Conservation (phyloP, 225 moss, liverwort and hornwort genomes). For the Marchantia paleacea region DNA sequence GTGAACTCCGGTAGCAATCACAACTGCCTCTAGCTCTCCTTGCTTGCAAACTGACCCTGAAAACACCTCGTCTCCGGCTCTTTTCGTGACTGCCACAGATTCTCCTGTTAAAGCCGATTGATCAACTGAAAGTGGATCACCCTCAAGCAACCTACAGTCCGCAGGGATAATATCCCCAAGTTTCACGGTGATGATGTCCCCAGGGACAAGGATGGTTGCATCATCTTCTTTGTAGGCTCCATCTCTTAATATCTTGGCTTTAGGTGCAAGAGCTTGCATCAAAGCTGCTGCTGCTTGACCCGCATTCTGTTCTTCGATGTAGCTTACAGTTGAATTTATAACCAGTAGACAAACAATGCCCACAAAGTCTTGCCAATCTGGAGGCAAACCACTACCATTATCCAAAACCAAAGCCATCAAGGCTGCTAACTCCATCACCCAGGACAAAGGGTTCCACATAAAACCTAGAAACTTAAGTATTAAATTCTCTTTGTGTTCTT, state of each 20-base stretch:
- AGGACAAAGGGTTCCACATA: conserved; percentile 41
- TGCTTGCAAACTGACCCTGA: conserved; percentile 81
- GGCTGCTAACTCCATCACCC: conserved; percentile 44
- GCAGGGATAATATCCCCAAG: conserved; percentile 63
- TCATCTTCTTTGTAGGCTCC: conserved; percentile 44
- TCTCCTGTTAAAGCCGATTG: conserved; percentile 60
- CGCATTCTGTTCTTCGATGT: conserved; percentile 61
- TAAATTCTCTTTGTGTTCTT: conserved; percentile 30
- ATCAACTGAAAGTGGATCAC: conserved; percentile 56
- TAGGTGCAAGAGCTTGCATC: conserved; percentile 55
- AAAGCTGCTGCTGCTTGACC: conserved; percentile 55
- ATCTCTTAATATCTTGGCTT: conserved; percentile 54
- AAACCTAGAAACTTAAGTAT: conserved; percentile 29
- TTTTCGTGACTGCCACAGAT: conserved; percentile 56
- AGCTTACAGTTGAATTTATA: conserved; percentile 57
- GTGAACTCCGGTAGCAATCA: conserved; percentile 67
- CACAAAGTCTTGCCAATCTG: conserved; percentile 65
- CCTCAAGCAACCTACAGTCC: conserved; percentile 55
- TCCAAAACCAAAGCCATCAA: conserved; percentile 47
- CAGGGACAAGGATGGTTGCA: conserved; percentile 53
- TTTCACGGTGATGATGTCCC: conserved; percentile 57
- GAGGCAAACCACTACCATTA: conserved; percentile 40
- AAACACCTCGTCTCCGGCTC: conserved; percentile 50
- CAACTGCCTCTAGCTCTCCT: conserved; percentile 73
- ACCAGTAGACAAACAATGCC: conserved; percentile 48